These are phyloP conservation scores for Ettlia oleoabundans DNA, from an alignment of 139 green algal genomes.

Conservation along the genomic window DNA sequence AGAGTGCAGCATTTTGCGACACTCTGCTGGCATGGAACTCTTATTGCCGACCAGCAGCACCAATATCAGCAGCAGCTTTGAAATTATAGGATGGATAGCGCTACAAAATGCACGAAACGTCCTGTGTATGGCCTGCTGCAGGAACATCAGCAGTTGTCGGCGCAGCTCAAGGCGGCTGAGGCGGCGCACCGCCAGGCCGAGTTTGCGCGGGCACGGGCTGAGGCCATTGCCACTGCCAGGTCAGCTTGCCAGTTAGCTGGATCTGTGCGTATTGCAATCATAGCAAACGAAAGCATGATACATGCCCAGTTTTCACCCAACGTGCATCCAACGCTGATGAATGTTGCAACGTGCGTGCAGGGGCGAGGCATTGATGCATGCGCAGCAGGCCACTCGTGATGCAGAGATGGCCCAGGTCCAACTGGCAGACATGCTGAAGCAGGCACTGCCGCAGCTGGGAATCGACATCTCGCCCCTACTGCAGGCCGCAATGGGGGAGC, in stretches of 20 bases:
- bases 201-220: constrained; percentile 38
- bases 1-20: too few species aligned
- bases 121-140: too few species aligned
- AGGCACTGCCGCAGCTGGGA: constrained; percentile 41
- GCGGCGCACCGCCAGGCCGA: constrained; percentile 28
- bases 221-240: constrained; percentile 42
- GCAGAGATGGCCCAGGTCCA: constrained; percentile 37
- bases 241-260: background rate
- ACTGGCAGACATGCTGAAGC: constrained; percentile 33
- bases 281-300: too few species aligned
- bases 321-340: background rate
- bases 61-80: too few species aligned
- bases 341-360: constrained; percentile 3
- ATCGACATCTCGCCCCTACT: constrained; percentile 10
- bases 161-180: constrained; percentile 29
- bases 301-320: too few species aligned
- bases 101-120: too few species aligned
- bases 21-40: too few species aligned
- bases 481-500: background rate
- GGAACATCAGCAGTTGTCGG: constrained; percentile 28
- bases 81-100: too few species aligned
- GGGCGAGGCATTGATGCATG: constrained; percentile 41
- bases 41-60: too few species aligned
- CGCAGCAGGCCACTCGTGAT: constrained; percentile 33
- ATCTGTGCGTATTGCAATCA: background rate